A percentile compares a stretch with the other conserved stretches of the same genome.
phyloP scores from a whole-genome alignment of 2,329 filamentous ascomycete species.

The Apiospora koreana region DNA sequence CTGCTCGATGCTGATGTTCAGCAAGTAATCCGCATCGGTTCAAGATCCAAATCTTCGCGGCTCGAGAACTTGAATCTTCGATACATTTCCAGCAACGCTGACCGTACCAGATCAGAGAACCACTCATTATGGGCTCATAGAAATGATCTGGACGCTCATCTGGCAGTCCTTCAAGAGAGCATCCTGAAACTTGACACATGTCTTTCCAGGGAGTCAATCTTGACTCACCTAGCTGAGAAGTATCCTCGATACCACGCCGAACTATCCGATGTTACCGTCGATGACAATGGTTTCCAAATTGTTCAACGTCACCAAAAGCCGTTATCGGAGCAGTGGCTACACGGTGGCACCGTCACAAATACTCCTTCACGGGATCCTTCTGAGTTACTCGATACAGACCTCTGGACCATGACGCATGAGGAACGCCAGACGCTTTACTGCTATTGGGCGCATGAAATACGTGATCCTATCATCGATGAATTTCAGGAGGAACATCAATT shows the following conservation, averaged over 20 bases:
- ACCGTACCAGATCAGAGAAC: constrained; percentile 42
- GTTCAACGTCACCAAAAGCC: constrained; percentile 20
- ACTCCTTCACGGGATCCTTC: constrained; percentile 11
- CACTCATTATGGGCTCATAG: constrained; percentile 28
- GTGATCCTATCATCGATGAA: constrained; percentile 20
- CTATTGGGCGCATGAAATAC: constrained; percentile 31
- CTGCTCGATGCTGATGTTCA: constrained; percentile 48
- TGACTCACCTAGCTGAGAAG: constrained; percentile 21
- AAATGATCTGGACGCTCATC: constrained; percentile 16
- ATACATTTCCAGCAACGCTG: constrained; percentile 29
- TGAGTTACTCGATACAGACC: constrained; percentile 16
- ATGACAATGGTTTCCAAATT: constrained; percentile 27
- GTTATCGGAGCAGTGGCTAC: constrained; percentile 24
- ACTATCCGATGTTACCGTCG: constrained; percentile 27
- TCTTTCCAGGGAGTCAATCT: constrained; percentile 18
- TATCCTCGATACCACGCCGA: constrained; percentile 24
- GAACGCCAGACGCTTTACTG: constrained; percentile 29
- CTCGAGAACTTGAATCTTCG: constrained; percentile 54
- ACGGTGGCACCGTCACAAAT: constrained; percentile 1
- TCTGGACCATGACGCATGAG: constrained; percentile 22
- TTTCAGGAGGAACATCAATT: constrained; percentile 13
- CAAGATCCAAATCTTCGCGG: constrained; percentile 53
- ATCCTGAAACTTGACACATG: not conserved
- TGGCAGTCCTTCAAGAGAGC: not conserved
- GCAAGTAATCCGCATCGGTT: constrained; percentile 63